These are phyloP conservation scores for Phytopythium cucurbitacearum DNA, from an alignment of 352 stramenopile species.

Conservation along the genomic window DNA sequence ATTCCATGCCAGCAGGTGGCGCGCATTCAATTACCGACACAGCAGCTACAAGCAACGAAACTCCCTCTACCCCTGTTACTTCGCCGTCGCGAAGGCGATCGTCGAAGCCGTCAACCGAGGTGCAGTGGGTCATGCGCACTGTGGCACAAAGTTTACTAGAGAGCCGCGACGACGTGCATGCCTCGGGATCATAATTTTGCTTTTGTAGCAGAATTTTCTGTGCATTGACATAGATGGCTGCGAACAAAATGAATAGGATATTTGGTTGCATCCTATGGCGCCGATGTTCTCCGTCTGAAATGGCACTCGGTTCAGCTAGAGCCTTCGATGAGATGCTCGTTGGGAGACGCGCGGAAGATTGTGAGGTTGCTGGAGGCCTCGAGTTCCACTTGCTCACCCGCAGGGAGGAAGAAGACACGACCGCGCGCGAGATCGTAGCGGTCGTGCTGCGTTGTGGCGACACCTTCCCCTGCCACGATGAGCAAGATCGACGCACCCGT, in stretches of 20 bases:
- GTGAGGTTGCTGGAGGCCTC: constrained; percentile 27
- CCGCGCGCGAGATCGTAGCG: constrained; percentile 15
- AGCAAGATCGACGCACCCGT: constrained; percentile 53
- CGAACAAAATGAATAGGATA: not conserved
- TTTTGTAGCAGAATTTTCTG: not conserved
- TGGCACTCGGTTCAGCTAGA: not conserved
- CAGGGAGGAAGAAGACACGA: constrained; percentile 50
- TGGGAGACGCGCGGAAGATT: constrained; percentile 48
- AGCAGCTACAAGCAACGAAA: too few relatives aligned
- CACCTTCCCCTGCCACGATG: constrained; percentile 32
- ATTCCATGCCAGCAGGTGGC: too few relatives aligned
- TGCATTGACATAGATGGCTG: not conserved
- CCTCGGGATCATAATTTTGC: not conserved
- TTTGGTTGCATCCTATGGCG: not conserved
- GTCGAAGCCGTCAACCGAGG: constrained; percentile 31
- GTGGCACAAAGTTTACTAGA: constrained; percentile 65
- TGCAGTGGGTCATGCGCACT: constrained; percentile 74
- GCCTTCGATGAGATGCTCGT: constrained; percentile 25
- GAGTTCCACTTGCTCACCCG: constrained; percentile 34
- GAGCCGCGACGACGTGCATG: constrained; percentile 34
- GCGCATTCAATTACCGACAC: too few relatives aligned
- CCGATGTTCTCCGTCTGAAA: not conserved
- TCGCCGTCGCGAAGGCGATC: too few relatives aligned
- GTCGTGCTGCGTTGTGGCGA: constrained; percentile 4
- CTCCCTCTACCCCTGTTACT: too few relatives aligned